Evolutionary conservation across 2,329 filamentous ascomycete genomes (phyloP).

Genomic region (Ascochyta pisi): DNA sequence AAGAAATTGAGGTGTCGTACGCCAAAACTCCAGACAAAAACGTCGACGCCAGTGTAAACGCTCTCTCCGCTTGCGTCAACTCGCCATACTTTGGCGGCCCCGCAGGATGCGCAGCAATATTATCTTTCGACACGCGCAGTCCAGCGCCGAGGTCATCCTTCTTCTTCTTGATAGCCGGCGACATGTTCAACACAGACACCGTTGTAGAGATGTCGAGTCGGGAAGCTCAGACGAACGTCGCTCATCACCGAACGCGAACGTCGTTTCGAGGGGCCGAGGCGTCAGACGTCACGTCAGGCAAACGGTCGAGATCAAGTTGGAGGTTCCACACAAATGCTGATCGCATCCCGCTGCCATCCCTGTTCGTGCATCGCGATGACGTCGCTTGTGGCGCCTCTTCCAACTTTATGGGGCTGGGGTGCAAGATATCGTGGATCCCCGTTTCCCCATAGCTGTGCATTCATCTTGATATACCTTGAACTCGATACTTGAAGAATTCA

Average conservation of each 20-base stretch:
- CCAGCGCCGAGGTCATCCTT: constrained; percentile 52
- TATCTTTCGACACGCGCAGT: constrained; percentile 52
- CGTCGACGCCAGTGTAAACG: constrained; percentile 58
- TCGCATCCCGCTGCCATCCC: constrained; percentile 25
- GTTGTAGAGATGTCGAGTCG: not conserved
- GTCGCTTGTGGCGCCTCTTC: constrained; percentile 44
- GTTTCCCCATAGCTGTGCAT: constrained; percentile 21
- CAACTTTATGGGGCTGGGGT: constrained; percentile 37
- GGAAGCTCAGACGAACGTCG: constrained; percentile 6
- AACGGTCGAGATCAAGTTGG: constrained; percentile 32
- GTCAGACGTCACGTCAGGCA: constrained; percentile 19
- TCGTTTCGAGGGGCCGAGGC: constrained; percentile 16
- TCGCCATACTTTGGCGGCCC: constrained; percentile 55
- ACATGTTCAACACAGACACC: constrained; percentile 16
- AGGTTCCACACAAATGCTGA: constrained; percentile 27
- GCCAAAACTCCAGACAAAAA: constrained; percentile 59
- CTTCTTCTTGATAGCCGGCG: constrained; percentile 41
- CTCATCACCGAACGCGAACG: constrained; percentile 20
- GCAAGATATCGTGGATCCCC: constrained; percentile 32
- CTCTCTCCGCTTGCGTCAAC: constrained; percentile 57
- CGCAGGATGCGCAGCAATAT: constrained; percentile 52
- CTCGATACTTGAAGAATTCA: not conserved
- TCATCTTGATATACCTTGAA: constrained; percentile 11
- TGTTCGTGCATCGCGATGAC: constrained; percentile 38
- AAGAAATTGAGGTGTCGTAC: constrained; percentile 31